Evolutionary conservation across 805 yeast species (phyloP).

Genomic region (Ogataea salicorniae): DNA sequence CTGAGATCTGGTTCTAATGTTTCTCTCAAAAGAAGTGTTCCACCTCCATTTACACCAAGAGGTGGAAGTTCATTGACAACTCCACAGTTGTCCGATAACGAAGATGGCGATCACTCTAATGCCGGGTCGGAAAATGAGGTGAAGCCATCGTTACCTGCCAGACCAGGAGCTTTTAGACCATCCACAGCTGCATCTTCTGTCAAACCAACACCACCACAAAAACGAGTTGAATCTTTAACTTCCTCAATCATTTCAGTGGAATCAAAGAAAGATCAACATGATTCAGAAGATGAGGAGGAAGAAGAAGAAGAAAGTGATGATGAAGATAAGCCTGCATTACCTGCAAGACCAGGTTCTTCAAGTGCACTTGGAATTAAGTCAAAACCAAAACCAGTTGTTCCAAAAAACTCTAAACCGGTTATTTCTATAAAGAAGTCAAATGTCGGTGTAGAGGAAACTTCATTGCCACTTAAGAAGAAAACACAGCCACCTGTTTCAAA

Average conservation of each 20-base stretch:
- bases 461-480: background rate
- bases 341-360: conserved; percentile 14
- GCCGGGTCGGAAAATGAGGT: background rate
- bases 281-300: background rate
- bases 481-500: background rate
- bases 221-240: background rate
- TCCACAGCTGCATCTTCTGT: background rate
- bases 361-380: background rate
- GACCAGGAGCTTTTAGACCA: background rate
- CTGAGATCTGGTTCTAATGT: no score
- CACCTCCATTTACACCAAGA: conserved; percentile 8
- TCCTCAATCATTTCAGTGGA: background rate
- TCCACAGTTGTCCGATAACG: conserved; percentile 1
- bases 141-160: background rate
- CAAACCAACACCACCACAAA: no score
- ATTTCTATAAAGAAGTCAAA: background rate
- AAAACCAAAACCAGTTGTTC: background rate
- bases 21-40: background rate
- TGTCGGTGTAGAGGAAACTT: no score
- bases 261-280: background rate
- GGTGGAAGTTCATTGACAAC: background rate
- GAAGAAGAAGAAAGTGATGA: conserved; percentile 8
- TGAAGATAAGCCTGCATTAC: conserved; percentile 25
- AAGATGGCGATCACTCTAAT: background rate
- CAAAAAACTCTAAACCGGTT: conserved; percentile 5